Conservation (phyloP, 176 grass and related monocot species). For the Dactylis glomerata region DNA sequence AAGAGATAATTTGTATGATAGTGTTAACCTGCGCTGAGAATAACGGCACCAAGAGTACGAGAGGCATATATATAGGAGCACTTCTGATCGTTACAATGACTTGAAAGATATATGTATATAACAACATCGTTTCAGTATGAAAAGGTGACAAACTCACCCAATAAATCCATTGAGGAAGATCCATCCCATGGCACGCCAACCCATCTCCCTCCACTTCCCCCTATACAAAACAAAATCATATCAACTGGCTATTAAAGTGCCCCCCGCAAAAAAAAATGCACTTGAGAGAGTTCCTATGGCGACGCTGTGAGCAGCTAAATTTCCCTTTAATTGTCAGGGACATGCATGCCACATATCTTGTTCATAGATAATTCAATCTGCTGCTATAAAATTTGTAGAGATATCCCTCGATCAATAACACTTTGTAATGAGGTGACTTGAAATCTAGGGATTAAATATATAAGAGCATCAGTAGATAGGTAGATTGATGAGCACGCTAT, state of each 20-base stretch:
- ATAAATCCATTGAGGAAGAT: constrained; percentile 55
- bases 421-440: no score
- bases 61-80: neutral
- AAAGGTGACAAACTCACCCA: constrained; percentile 20
- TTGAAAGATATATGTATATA: no score
- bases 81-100: no score
- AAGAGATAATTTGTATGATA: neutral
- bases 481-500: no score
- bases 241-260: neutral
- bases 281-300: neutral
- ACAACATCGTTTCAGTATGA: no score
- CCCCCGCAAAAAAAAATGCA: no score
- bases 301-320: neutral
- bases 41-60: neutral
- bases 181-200: constrained; percentile 37
- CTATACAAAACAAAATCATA: constrained; percentile 2
- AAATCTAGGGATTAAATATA: neutral
- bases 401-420: neutral
- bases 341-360: neutral
- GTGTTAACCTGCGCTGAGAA: neutral
- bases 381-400: neutral
- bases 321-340: neutral
- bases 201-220: constrained; percentile 42
- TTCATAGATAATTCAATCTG: neutral
- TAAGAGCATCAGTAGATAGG: neutral